Base-by-base conservation (phyloP, 148 eudicot species). In the Gaultheria prostrata region DNA sequence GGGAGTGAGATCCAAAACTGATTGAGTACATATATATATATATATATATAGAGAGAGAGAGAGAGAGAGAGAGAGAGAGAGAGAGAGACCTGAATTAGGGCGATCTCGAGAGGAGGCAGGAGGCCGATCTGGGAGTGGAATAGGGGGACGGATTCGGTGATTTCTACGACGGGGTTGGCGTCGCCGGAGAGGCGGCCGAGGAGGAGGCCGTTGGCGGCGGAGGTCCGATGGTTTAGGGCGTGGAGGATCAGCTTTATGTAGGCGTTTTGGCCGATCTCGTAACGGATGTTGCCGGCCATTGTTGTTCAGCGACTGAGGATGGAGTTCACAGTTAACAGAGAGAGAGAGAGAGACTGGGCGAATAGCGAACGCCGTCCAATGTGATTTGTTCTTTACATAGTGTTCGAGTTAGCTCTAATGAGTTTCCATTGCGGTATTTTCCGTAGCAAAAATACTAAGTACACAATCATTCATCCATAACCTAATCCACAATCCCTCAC, bases 31-130 rank as follows among this genome's bases (percentile, higher is more conserved):
- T 20, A 15, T n/a, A 12, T n/a, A n/a, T n/a, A n/a, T n/a, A n/a
- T n/a, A 78, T 26, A 85, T 75, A 28, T 20, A 70, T 1, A n/a
- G 18, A 6, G 1, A 20, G 1, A 54, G 26, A 33, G 8, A 51
- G 48, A 46, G 48, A 35, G 26, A 72, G 77, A 51, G 30, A 46
- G 65, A 65, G 43, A 39, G 43, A 39, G 39, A 35, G 35, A 26
- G 33, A 65, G 11, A 28, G 33, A 3, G 17, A 95, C 98, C 95
- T 91, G 97, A 77, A 92, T 83, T 50, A 95, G 92, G n/a, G 98
- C 93, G 81, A 95, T 95, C 88, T 95, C 98, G 72, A 95, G 98
- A 46, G 98, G 85, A 80, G 98, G 96, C 17, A 95, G 92, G 67
- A 95, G 91, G 26, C 89, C 93, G 90, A 94, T 91, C 85, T 86